These are phyloP conservation scores for Sarcodon sp. DNA, from an alignment of 768 basidiomycete genomes.

Conservation along the genomic window DNA sequence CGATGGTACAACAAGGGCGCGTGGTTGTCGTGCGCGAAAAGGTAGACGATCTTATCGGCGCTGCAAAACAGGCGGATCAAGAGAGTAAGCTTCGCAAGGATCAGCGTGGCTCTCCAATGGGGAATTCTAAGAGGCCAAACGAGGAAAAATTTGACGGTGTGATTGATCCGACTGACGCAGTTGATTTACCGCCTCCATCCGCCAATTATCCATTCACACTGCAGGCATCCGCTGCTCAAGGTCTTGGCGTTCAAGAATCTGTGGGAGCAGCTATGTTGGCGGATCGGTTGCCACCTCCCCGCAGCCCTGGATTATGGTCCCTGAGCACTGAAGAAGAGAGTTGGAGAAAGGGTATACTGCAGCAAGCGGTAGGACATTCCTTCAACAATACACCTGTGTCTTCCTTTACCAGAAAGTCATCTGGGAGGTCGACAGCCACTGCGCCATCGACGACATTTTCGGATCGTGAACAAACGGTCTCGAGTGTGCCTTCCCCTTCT, in stretches of 20 bases:
- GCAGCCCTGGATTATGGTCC: constrained; percentile 45
- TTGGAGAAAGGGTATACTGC: constrained; percentile 68
- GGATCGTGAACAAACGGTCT: constrained; percentile 2
- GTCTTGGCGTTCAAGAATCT: constrained; percentile 62
- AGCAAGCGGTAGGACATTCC: constrained; percentile 70
- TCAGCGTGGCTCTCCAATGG: constrained; percentile 28
- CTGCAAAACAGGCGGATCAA: constrained; percentile 65
- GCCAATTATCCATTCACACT: constrained; percentile 60
- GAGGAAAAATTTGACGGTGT: constrained; percentile 35
- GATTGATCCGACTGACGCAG: constrained; percentile 76
- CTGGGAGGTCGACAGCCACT: constrained; percentile 4
- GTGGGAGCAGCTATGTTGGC: constrained; percentile 67
- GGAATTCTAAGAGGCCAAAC: constrained; percentile 23
- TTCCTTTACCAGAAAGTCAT: constrained; percentile 24
- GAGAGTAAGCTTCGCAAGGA: constrained; percentile 49
- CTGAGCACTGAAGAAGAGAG: constrained; percentile 43
- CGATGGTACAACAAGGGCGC: constrained; percentile 10
- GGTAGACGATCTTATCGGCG: constrained; percentile 55
- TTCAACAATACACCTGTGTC: constrained; percentile 38
- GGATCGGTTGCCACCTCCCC: constrained; percentile 55
- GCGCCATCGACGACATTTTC: constrained; percentile 5
- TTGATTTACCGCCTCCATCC: constrained; percentile 65
- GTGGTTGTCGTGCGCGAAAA: constrained; percentile 81
- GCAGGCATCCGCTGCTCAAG: constrained; percentile 63
- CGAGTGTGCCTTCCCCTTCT: background rate